Percentiles rank a stretch among this genome's conserved stretches.
These are phyloP conservation scores for Fraxinus albicans DNA, from an alignment of 305 asterid species.

Conservation along the genomic window DNA sequence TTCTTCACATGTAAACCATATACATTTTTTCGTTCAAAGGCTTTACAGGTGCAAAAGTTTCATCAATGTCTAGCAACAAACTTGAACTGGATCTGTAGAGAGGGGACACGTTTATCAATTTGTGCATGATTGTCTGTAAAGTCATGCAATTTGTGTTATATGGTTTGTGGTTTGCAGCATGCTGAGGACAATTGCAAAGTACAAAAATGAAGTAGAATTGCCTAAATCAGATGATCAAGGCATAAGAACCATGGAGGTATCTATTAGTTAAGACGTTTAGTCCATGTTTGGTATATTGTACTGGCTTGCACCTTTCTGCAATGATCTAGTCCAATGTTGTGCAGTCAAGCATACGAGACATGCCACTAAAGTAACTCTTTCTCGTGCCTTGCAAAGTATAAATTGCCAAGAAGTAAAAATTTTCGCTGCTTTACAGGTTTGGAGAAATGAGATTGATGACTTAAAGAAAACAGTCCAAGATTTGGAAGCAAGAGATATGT, in stretches of 20 bases:
- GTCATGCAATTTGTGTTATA: background rate
- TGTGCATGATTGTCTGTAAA: background rate
- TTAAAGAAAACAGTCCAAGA: constrained; percentile 44
- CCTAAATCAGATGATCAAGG: constrained; percentile 37
- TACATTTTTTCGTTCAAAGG: background rate
- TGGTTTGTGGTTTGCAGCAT: constrained; percentile 32
- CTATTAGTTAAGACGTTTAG: background rate
- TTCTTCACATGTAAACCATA: background rate
- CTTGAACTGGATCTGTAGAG: background rate
- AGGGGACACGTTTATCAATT: background rate
- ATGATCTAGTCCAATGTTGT: background rate
- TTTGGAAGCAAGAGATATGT: constrained; percentile 55
- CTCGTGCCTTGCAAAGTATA: background rate
- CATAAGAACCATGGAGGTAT: constrained; percentile 40
- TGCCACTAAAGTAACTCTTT: background rate
- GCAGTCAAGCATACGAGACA: background rate
- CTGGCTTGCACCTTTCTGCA: background rate
- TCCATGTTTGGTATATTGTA: background rate
- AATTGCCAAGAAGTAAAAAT: background rate
- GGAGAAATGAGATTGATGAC: constrained; percentile 55
- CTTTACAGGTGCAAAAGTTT: background rate
- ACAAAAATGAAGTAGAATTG: constrained; percentile 46
- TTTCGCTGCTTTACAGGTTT: constrained; percentile 24
- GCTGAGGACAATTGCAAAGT: constrained; percentile 47
- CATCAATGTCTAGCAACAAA: background rate